Percentiles rank a stretch among this genome's conserved stretches.
These are phyloP conservation scores for Exophiala spinifera DNA, from an alignment of 2,329 filamentous ascomycete species.

Conservation along the genomic window DNA sequence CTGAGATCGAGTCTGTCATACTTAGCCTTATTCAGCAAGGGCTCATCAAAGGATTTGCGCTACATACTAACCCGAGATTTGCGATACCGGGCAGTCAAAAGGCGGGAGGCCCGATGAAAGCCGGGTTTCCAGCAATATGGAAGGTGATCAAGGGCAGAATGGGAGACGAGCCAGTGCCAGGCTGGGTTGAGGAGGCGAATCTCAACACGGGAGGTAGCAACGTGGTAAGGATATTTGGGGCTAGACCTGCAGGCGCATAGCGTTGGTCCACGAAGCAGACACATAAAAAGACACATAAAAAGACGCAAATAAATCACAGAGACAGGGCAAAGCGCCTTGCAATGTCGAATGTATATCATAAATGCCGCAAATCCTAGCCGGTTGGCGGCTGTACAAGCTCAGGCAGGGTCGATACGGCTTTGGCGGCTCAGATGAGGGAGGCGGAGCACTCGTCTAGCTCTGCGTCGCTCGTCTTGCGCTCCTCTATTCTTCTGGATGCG, in stretches of 20 bases:
- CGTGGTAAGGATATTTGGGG: conserved; percentile 25
- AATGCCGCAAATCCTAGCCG: too few species aligned
- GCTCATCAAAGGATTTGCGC: conserved; percentile 78
- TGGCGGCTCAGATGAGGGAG: too few species aligned
- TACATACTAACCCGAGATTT: conserved; percentile 71
- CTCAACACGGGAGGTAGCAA: conserved; percentile 26
- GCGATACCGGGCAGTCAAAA: conserved; percentile 72
- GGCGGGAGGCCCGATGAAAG: conserved; percentile 60
- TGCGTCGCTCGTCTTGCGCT: too few species aligned
- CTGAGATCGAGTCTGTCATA: conserved; percentile 74
- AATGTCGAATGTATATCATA: neutral
- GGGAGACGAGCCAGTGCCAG: conserved; percentile 62
- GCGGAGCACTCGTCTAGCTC: too few species aligned
- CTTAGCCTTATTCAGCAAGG: conserved; percentile 76
- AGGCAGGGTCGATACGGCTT: neutral
- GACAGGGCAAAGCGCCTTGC: neutral
- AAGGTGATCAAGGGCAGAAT: conserved; percentile 62
- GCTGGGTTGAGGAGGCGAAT: conserved; percentile 62
- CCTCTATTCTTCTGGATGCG: too few species aligned
- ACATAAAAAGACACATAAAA: too few species aligned
- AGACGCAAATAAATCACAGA: neutral
- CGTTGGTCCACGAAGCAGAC: neutral
- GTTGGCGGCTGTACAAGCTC: too few species aligned
- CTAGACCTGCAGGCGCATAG: conserved; percentile 15
- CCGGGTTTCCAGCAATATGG: conserved; percentile 75